A percentile compares a stretch with the other conserved stretches of the same genome.
phyloP scores from a whole-genome alignment of 345 rosid species.

The Pseudoturritis turrita region DNA sequence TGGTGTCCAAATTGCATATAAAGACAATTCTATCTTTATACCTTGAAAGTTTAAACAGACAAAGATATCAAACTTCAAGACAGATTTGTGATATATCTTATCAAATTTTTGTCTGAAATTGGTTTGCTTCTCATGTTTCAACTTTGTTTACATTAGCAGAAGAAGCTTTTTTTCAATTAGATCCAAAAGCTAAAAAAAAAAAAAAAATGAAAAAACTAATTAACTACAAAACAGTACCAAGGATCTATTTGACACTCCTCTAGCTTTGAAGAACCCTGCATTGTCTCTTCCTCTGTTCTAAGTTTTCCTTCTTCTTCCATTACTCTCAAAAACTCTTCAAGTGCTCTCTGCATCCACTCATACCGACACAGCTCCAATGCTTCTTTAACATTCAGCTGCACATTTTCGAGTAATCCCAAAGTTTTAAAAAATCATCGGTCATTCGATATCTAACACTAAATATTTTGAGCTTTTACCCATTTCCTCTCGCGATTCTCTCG shows the following conservation, averaged over 20 bases:
- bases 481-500: constrained; percentile 46
- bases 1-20: constrained; percentile 14
- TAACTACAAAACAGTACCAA: constrained; percentile 25
- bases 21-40: constrained; percentile 13
- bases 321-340: constrained; percentile 42
- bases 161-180: not conserved
- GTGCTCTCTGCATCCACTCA: constrained; percentile 80
- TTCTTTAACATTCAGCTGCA: constrained; percentile 51
- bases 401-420: not conserved
- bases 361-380: constrained; percentile 68
- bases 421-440: not conserved
- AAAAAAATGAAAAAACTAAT: not conserved
- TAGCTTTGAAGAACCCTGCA: constrained; percentile 27
- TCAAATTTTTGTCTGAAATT: constrained; percentile 8
- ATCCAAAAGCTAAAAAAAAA: constrained; percentile 9
- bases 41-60: constrained; percentile 14
- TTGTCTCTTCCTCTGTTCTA: constrained; percentile 28
- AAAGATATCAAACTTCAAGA: constrained; percentile 17
- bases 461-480: constrained; percentile 53
- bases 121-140: constrained; percentile 5
- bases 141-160: constrained; percentile 12
- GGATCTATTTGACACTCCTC: constrained; percentile 26
- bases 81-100: not conserved
- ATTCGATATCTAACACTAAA: not conserved
- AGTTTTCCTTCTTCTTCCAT: constrained; percentile 23